These are phyloP conservation scores for Lolium multiflorum DNA, from an alignment of 176 grass and related monocot species.

Conservation along the genomic window DNA sequence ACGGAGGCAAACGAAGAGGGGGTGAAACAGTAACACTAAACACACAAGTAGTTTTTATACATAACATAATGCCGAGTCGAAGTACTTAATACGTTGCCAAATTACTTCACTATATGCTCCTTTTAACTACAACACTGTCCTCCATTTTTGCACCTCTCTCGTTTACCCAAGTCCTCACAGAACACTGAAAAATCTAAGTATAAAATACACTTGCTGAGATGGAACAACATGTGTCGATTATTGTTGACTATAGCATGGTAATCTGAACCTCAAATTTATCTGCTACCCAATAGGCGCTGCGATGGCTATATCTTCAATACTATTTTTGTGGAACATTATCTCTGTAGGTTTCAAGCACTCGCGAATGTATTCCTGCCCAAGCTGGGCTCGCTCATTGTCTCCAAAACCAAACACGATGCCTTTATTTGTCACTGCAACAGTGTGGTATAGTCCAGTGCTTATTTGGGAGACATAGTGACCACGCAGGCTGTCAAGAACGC, in stretches of 20 bases:
- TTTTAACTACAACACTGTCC: slow-evolving; percentile 54
- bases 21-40: neutral
- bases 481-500: slow-evolving; percentile 66
- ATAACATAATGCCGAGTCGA: slow-evolving; percentile 31
- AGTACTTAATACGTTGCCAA: slow-evolving; percentile 58
- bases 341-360: slow-evolving; percentile 92
- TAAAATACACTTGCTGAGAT: slow-evolving; percentile 43
- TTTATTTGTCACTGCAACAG: slow-evolving; percentile 85
- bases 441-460: slow-evolving; percentile 96
- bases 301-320: slow-evolving; percentile 81
- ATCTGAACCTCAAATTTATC: slow-evolving; percentile 38
- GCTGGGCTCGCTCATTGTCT: slow-evolving; percentile 94
- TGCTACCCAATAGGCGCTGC: slow-evolving; percentile 65
- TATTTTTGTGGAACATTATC: slow-evolving; percentile 76
- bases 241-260: slow-evolving; percentile 17
- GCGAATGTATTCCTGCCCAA: slow-evolving; percentile 85
- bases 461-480: slow-evolving; percentile 86
- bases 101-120: slow-evolving; percentile 38
- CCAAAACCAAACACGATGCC: slow-evolving; percentile 96
- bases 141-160: slow-evolving; percentile 35
- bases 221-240: slow-evolving; percentile 43
- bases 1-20: neutral
- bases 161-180: slow-evolving; percentile 45
- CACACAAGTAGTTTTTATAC: slow-evolving; percentile 45
- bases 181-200: slow-evolving; percentile 37